phyloP scores from a whole-genome alignment of 2,329 filamentous ascomycete genomes.

The Beauveria caledonica region DNA sequence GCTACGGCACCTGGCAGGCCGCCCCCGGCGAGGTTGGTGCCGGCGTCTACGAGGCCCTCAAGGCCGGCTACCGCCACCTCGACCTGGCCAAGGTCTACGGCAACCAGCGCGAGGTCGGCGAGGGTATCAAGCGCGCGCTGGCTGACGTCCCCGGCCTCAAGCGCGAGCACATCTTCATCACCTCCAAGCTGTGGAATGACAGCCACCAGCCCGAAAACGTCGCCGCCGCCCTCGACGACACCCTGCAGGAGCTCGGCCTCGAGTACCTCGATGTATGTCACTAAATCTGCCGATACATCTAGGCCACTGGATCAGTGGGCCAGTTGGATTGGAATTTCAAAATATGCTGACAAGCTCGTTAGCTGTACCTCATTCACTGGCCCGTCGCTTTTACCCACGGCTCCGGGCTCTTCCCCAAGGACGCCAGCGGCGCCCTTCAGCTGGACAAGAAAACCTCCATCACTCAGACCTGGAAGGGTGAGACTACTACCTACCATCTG shows the following conservation, averaged over 20 bases:
- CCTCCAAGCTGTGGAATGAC: conserved; percentile 60
- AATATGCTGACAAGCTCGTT: not conserved
- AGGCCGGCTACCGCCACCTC: conserved; percentile 57
- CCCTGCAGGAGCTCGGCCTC: conserved; percentile 45
- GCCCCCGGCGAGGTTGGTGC: conserved; percentile 54
- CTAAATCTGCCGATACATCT: no score
- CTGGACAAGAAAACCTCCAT: conserved; percentile 37
- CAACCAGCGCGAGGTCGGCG: conserved; percentile 54
- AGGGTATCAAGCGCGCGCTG: conserved; percentile 42
- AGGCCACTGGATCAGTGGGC: no score
- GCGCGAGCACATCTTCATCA: conserved; percentile 51
- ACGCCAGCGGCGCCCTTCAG: conserved; percentile 28
- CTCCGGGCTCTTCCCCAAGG: conserved; percentile 37
- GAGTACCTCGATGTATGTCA: conserved; percentile 47
- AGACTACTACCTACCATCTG: not conserved
- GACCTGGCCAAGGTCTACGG: conserved; percentile 48
- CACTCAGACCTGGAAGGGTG: conserved; percentile 37
- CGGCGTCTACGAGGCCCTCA: conserved; percentile 56
- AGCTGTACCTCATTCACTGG: conserved; percentile 58
- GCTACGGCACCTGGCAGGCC: conserved; percentile 58
- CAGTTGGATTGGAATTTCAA: no score
- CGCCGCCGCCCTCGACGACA: conserved; percentile 45
- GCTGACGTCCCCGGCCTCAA: conserved; percentile 42
- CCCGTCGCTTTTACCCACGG: conserved; percentile 38
- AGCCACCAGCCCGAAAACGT: conserved; percentile 52